Conservation (phyloP, 768 basidiomycete species). For the Guyanaporus albipodus region DNA sequence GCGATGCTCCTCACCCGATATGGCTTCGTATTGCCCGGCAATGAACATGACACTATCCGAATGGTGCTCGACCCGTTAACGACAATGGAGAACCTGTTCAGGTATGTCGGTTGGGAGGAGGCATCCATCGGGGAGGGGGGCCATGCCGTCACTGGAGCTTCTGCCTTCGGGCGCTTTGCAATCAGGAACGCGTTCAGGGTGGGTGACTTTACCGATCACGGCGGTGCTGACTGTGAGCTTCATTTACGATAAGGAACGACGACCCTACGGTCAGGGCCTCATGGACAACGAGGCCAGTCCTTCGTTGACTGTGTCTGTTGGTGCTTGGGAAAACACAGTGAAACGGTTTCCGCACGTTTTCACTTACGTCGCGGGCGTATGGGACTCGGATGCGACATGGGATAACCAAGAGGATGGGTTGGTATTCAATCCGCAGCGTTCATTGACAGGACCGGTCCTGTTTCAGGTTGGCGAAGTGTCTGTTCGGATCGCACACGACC, state of each 20-base stretch:
- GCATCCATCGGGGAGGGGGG: background rate
- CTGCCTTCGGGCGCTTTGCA: slow-evolving; percentile 4
- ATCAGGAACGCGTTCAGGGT: slow-evolving; percentile 29
- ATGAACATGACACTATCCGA: slow-evolving; percentile 58
- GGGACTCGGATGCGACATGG: slow-evolving; percentile 24
- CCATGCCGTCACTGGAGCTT: slow-evolving; percentile 19
- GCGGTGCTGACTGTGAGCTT: slow-evolving; percentile 15
- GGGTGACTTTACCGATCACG: slow-evolving; percentile 20
- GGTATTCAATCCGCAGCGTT: slow-evolving; percentile 26
- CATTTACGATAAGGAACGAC: slow-evolving; percentile 24
- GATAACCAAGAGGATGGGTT: slow-evolving; percentile 24
- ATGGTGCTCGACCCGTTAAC: slow-evolving; percentile 26
- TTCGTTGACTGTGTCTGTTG: slow-evolving; percentile 2
- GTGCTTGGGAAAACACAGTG: slow-evolving; percentile 14
- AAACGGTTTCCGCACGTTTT: slow-evolving; percentile 17
- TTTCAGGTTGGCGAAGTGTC: slow-evolving; percentile 13
- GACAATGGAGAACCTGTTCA: slow-evolving; percentile 11
- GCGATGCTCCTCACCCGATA: slow-evolving; percentile 64
- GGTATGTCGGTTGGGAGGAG: slow-evolving; percentile 8
- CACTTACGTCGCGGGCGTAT: slow-evolving; percentile 17
- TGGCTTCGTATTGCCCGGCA: slow-evolving; percentile 71
- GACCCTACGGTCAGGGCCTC: slow-evolving; percentile 17
- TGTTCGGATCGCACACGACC: slow-evolving; percentile 11
- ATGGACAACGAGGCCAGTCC: slow-evolving; percentile 6
- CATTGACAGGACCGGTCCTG: slow-evolving; percentile 8